Conservation (phyloP, 176 grass and related monocot species). For the Oryza longistaminata region DNA sequence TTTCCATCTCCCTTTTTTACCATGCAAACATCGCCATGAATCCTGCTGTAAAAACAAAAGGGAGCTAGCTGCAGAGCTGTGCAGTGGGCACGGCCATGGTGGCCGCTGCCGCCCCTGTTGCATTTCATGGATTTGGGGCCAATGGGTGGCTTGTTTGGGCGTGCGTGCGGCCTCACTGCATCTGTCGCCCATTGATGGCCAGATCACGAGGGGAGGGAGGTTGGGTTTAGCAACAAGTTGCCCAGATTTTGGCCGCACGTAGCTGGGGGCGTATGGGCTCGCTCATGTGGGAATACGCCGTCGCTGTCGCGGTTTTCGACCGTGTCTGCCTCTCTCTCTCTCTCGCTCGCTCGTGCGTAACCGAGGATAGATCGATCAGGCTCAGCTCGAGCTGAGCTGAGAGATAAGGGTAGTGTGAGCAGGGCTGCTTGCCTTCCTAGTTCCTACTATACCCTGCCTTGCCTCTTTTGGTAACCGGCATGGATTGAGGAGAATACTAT, state of each 20-base stretch:
- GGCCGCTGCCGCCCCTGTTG: neutral
- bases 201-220: constrained; percentile 56
- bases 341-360: neutral
- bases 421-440: neutral
- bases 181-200: constrained; percentile 38
- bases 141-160: constrained; percentile 56
- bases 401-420: neutral
- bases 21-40: neutral
- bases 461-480: constrained; percentile 36
- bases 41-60: constrained; percentile 24
- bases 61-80: constrained; percentile 15
- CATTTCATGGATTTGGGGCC: constrained; percentile 20
- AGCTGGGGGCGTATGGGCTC: constrained; percentile 50
- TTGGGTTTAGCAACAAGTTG: constrained; percentile 45
- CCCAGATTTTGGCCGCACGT: constrained; percentile 56
- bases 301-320: constrained; percentile 41
- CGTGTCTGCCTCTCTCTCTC: neutral
- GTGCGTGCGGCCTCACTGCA: constrained; percentile 46
- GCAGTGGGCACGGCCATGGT: constrained; percentile 40
- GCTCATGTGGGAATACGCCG: constrained; percentile 27
- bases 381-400: neutral
- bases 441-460: neutral
- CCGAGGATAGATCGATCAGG: constrained; percentile 31
- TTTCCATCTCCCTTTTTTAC: neutral
- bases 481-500: neutral